Conservation (phyloP, 2,329 filamentous ascomycete genomes). For the Escovopsis weberi region DNA sequence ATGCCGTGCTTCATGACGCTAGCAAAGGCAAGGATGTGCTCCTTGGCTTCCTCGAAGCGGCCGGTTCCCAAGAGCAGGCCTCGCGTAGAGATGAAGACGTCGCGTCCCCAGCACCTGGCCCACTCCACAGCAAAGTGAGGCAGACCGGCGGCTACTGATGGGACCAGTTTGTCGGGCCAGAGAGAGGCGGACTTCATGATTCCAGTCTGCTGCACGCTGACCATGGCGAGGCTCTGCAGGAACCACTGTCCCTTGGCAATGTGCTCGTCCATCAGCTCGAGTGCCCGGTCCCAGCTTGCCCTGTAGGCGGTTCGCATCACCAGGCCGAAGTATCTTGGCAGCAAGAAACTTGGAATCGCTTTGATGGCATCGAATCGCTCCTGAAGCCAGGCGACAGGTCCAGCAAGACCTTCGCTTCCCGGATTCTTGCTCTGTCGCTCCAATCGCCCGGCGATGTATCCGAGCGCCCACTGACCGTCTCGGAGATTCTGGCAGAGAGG, state of each 20-base stretch:
- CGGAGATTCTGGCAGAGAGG: constrained; percentile 87
- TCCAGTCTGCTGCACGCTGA: constrained; percentile 82
- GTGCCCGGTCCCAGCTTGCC: constrained; percentile 62
- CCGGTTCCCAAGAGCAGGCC: constrained; percentile 86
- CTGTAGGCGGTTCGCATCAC: constrained; percentile 78
- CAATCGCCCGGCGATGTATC: constrained; percentile 70
- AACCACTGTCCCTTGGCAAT: constrained; percentile 76
- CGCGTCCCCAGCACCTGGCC: constrained; percentile 93
- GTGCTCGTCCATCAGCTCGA: constrained; percentile 66
- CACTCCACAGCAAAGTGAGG: constrained; percentile 90
- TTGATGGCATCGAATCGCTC: constrained; percentile 78
- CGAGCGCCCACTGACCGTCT: constrained; percentile 80
- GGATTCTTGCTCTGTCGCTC: constrained; percentile 53
- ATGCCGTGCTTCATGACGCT: constrained; percentile 96
- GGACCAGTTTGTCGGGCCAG: constrained; percentile 72
- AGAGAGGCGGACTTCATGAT: constrained; percentile 81
- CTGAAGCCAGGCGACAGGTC: constrained; percentile 63
- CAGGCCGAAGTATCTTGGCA: constrained; percentile 86
- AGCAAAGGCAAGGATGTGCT: constrained; percentile 89
- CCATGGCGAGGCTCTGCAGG: constrained; percentile 74
- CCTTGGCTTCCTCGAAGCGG: constrained; percentile 73
- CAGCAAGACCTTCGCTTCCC: constrained; percentile 46
- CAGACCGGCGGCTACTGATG: constrained; percentile 78
- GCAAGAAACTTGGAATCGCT: constrained; percentile 70
- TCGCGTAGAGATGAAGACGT: constrained; percentile 90